These are phyloP conservation scores for Pseudogymnoascus sp. DNA, from an alignment of 2,329 filamentous ascomycete genomes.

Conservation along the genomic window DNA sequence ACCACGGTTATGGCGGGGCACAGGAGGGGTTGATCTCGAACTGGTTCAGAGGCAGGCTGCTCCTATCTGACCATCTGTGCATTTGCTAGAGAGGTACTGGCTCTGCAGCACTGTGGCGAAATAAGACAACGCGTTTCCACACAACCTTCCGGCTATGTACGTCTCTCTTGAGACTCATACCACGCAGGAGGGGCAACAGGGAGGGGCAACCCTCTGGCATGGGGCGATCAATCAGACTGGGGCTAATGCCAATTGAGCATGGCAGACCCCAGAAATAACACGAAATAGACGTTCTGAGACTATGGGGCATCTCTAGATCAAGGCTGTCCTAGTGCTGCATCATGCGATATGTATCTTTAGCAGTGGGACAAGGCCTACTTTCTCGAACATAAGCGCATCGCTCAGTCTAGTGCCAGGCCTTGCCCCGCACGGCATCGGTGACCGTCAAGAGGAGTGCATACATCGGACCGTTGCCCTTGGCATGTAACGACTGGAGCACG, in stretches of 20 bases:
- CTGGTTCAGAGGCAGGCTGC: slow-evolving; percentile 21
- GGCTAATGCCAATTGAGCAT: slow-evolving; percentile 5
- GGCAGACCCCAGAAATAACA: slow-evolving; percentile 5
- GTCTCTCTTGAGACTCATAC: background rate
- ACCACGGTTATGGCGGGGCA: slow-evolving; percentile 41
- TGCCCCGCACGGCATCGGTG: slow-evolving; percentile 9
- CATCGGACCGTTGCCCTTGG: slow-evolving; percentile 23
- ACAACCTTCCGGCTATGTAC: slow-evolving; percentile 3
- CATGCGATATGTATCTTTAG: slow-evolving; percentile 9
- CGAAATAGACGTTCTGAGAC: slow-evolving; percentile 8
- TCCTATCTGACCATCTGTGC: slow-evolving; percentile 19
- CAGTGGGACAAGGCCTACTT: background rate
- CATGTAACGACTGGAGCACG: slow-evolving; percentile 30
- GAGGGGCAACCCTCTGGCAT: background rate
- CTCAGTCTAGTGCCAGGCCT: background rate
- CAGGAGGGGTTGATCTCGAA: slow-evolving; percentile 29
- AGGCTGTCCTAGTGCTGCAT: background rate
- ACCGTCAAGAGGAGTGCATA: slow-evolving; percentile 13
- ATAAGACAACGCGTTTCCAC: slow-evolving; percentile 13
- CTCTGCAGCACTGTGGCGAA: slow-evolving; percentile 29
- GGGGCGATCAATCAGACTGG: slow-evolving; percentile 5
- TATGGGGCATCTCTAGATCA: slow-evolving; percentile 4
- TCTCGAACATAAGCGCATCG: slow-evolving; percentile 9
- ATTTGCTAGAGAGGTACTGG: slow-evolving; percentile 24
- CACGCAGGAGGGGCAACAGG: background rate